Base-by-base conservation (phyloP, 176 grass and related monocot species). In the Paspalum vaginatum region DNA sequence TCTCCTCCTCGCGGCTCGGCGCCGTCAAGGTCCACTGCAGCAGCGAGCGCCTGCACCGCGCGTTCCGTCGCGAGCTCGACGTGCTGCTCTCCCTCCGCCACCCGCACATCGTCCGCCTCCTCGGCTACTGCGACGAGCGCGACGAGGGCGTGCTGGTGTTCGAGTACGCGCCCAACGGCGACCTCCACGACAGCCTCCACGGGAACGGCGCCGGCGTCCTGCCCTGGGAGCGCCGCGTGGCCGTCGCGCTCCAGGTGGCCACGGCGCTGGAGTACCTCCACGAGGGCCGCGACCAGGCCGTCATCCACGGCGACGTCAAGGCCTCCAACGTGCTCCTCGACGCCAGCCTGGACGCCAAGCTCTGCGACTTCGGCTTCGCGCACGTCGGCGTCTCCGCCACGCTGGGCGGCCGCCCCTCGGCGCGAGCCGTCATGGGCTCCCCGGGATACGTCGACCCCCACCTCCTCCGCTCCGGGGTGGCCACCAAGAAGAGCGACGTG, bases 261-360 rank as follows among this genome's bases (percentile, higher is more conserved):
- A 41, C 81, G 75, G 95, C 95, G 67, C 83, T 97, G 0, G 89
- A 97, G 74, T 88, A 97, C 74, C 92, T 97, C 77, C 95, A 97
- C 86, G 95, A 97, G 3, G 32, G 50, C 38, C 50, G 79, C 16
- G 51, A 82, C 25, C 59, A 58, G 4, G 87, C 86, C 2, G 85
- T 97, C 65, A 69, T 97, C 66, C 95, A 97, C 46, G 95, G 95
- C 4, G 95, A 97, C 86, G 73, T 97, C 89, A 97, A 92, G 89
- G 70, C 91, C 2, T 92, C 95, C 5, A 97, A 94, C 66, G 86
- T 97, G 24, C 91, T 97, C 85, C 76, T 97, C 13, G 91, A 94
- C 68, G 81, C 43, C 8, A 46, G 22, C 42, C 63, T 94, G 77
- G 83, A 94, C 42, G 87, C 87, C 10, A 94, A 92, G 81, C 91